Base-by-base conservation (phyloP, 495 filamentous ascomycete genomes). In the Collariella sp. region DNA sequence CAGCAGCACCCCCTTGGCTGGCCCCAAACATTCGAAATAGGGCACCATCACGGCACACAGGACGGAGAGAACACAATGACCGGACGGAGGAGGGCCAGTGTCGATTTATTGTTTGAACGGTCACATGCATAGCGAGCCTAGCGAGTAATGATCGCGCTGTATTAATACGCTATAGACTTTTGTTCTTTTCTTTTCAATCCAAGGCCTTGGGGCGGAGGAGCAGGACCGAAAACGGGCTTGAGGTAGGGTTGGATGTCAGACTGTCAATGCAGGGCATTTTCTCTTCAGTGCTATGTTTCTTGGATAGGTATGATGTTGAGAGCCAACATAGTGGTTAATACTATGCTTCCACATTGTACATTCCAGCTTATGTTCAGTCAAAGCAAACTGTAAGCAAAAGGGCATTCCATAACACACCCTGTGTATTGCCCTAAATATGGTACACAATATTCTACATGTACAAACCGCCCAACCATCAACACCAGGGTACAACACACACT, bases 91-190 rank as follows among this genome's bases (percentile, higher is more conserved):
- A 31, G 52, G 44, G 15, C 26, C 35, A 55, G 19, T 26, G 26
- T 36, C n/a, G 22, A 42, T 49, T 40, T 31, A 19, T 46, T 18
- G 34, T 26, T 46, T 16, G 15, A 36, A 47, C 22, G 42, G 10
- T 19, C 34, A 54, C 43, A 41, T 22, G 43, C 43, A 47, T 26
- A 46, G 34, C 33, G 43, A 40, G 24, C 15, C 34, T 31, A 31
- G 51, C 51, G 26, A 49, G 29, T 42, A 43, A 60, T 55, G 57
- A 40, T 43, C 18, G 18, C 40, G 19, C 29, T 62, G 56, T 62
- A 59, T 62, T 58, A 61, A 65, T 59, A 55, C 46, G 49, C 51
- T 55, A 56, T 55, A 60, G 54, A 57, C 29, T 50, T 51, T 60
- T 46, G 45, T 35, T 35, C 18, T 55, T 58, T 51, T 54, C 52